These are phyloP conservation scores for Andalucia godoyi DNA, from an alignment of 78 protist genomes.

Conservation along the genomic window DNA sequence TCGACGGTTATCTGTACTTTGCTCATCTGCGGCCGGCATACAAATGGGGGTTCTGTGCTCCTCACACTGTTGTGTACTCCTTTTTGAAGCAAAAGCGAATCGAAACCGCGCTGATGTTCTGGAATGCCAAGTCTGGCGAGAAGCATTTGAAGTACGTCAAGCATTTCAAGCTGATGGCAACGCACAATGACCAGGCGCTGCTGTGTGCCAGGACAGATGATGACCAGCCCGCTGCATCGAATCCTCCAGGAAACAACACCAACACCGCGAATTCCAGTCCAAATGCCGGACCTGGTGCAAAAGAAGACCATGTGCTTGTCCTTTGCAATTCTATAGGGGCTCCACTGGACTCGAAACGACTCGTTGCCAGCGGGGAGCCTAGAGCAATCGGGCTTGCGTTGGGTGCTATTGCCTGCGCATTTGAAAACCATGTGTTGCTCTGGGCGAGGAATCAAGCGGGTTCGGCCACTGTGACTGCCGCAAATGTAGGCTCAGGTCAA, in stretches of 20 bases:
- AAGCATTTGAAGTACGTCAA: slow-evolving; percentile 24
- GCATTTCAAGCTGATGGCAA: slow-evolving; percentile 13
- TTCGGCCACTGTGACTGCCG: too few species aligned
- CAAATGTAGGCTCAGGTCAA: too few species aligned
- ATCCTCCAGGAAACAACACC: too few species aligned
- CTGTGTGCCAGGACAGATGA: slow-evolving; percentile 4
- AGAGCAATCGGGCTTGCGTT: too few species aligned
- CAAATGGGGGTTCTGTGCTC: slow-evolving; percentile 50
- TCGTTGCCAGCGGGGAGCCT: too few species aligned
- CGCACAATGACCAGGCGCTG: slow-evolving; percentile 34
- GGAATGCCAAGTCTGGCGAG: slow-evolving; percentile 36
- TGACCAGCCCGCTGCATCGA: background rate
- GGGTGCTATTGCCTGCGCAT: too few species aligned
- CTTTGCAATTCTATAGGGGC: slow-evolving; percentile 66
- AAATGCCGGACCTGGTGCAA: too few species aligned
- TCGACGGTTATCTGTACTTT: slow-evolving; percentile 66
- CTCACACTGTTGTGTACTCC: slow-evolving; percentile 51
- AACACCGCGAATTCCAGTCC: too few species aligned
- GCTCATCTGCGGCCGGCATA: slow-evolving; percentile 65
- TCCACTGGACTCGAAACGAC: slow-evolving; percentile 45
- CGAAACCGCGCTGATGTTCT: slow-evolving; percentile 48
- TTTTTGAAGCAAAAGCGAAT: slow-evolving; percentile 31
- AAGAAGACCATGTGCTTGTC: background rate
- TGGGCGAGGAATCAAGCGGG: too few species aligned
- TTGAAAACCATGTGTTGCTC: too few species aligned